These are phyloP conservation scores for Actinidia arguta DNA, from an alignment of 179 eudicot genomes.

Conservation along the genomic window DNA sequence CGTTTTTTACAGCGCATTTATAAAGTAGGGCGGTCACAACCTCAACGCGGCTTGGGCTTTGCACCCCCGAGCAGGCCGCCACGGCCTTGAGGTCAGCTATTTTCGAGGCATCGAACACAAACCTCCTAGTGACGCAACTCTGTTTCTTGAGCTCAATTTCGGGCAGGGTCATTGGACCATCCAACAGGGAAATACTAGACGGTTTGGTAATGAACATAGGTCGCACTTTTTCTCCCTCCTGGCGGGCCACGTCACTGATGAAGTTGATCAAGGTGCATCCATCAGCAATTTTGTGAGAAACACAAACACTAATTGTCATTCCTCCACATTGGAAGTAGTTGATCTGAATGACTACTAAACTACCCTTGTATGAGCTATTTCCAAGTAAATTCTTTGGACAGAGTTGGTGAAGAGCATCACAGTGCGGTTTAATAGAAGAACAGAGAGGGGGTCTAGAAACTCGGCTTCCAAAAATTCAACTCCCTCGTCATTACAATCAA, in stretches of 20 bases:
- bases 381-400: constrained; percentile 11
- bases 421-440: constrained; percentile 4
- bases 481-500: constrained; percentile 38
- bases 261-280: constrained; percentile 20
- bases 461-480: constrained; percentile 21
- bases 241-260: constrained; percentile 31
- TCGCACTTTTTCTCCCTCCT: no score
- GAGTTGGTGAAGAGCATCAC: background rate
- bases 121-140: no score
- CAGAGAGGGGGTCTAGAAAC: background rate
- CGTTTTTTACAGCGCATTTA: no score
- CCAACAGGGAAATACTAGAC: no score
- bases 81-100: no score
- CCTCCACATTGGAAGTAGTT: constrained; percentile 34
- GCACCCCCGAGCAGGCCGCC: no score
- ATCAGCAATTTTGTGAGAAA: constrained; percentile 34
- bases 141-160: no score
- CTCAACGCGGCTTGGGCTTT: no score
- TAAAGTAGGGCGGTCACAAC: no score
- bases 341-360: constrained; percentile 26
- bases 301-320: constrained; percentile 25
- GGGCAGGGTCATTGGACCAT: no score
- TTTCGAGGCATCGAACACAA: no score
- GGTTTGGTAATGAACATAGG: no score
- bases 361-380: constrained; percentile 18